A percentile compares a stretch with the other conserved stretches of the same genome.
These are phyloP conservation scores for Colletotrichum abscissum DNA, from an alignment of 2,329 filamentous ascomycete genomes.

Conservation along the genomic window DNA sequence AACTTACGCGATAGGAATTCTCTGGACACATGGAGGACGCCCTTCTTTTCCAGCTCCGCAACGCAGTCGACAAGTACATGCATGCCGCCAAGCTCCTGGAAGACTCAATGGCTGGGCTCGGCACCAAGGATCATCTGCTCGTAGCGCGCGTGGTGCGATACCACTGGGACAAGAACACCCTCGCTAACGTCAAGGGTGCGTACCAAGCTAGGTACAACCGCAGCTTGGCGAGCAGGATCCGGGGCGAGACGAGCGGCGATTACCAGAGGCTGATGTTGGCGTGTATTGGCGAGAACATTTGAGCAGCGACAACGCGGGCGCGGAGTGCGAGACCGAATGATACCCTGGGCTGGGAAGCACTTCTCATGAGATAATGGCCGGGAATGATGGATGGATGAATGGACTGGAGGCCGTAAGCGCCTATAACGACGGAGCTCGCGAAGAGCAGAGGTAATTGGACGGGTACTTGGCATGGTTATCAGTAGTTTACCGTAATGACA, in stretches of 20 bases:
- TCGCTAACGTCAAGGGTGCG: conserved; percentile 82
- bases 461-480: background rate
- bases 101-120: conserved; percentile 85
- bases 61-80: conserved; percentile 83
- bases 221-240: conserved; percentile 76
- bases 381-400: background rate
- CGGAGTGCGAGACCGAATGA: background rate
- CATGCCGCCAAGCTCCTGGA: conserved; percentile 87
- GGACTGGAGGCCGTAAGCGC: background rate
- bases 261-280: conserved; percentile 83
- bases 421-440: background rate
- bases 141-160: conserved; percentile 80
- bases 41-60: conserved; percentile 80
- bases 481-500: conserved; percentile 14
- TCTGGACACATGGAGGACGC: conserved; percentile 93
- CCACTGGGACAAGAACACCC: conserved; percentile 83
- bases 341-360: conserved; percentile 21
- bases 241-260: conserved; percentile 86
- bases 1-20: conserved; percentile 69
- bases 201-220: conserved; percentile 78
- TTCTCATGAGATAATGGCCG: background rate
- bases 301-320: background rate
- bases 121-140: conserved; percentile 87
- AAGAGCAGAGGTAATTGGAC: background rate
- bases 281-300: conserved; percentile 60